Conservation (phyloP, 768 basidiomycete species). For the Agaricus blazei region DNA sequence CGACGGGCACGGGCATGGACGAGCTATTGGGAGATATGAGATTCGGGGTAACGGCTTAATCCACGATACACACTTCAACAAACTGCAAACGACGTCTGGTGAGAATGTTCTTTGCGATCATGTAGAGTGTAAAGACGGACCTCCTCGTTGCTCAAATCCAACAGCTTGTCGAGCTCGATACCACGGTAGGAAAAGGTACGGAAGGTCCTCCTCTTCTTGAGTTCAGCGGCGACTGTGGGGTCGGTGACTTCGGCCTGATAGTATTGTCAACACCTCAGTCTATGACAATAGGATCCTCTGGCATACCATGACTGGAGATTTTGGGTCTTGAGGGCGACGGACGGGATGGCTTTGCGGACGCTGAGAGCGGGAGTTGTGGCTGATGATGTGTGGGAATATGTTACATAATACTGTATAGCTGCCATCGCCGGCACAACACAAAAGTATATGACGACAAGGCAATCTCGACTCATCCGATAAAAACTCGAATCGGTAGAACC, state of each 20-base stretch:
- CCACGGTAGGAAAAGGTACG: slow-evolving; percentile 99
- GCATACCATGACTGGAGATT: slow-evolving; percentile 34
- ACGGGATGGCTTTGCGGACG: slow-evolving; percentile 20
- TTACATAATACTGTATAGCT: slow-evolving; percentile 65
- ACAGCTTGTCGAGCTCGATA: slow-evolving; percentile 95
- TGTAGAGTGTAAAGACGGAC: slow-evolving; percentile 41
- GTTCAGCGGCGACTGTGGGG: slow-evolving; percentile 88
- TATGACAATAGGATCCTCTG: background rate
- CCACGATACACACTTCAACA: slow-evolving; percentile 57
- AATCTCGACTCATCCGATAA: slow-evolving; percentile 19
- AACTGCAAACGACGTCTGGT: slow-evolving; percentile 39
- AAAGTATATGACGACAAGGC: slow-evolving; percentile 3
- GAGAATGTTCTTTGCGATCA: background rate
- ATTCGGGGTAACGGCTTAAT: background rate
- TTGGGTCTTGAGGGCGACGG: slow-evolving; percentile 19
- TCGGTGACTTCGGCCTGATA: slow-evolving; percentile 87
- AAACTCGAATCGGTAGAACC: slow-evolving; percentile 64
- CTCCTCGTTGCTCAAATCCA: slow-evolving; percentile 94
- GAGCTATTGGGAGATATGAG: slow-evolving; percentile 46
- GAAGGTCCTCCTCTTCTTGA: slow-evolving; percentile 99
- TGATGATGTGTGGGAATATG: slow-evolving; percentile 17
- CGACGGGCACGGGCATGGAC: slow-evolving; percentile 98
- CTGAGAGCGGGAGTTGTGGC: slow-evolving; percentile 33
- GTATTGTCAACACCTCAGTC: slow-evolving; percentile 11
- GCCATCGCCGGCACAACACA: slow-evolving; percentile 14